Conservation (phyloP, 192 early-diverging fungal species). For the Backusella circina region DNA sequence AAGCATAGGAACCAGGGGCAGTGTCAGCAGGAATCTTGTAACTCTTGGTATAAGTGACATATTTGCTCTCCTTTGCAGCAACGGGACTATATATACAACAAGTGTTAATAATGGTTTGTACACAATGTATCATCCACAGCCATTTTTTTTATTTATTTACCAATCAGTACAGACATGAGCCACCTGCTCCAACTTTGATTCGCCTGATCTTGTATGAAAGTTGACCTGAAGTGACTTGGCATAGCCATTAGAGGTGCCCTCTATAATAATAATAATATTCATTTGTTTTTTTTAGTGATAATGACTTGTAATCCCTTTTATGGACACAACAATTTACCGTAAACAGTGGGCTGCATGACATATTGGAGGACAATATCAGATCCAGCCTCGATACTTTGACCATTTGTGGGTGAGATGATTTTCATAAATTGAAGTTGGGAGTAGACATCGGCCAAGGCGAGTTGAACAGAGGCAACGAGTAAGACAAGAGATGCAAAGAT, state of each 20-base stretch:
- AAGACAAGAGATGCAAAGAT: background rate
- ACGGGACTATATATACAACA: conserved; percentile 13
- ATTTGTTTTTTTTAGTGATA: background rate
- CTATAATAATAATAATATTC: background rate
- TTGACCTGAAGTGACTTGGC: conserved; percentile 15
- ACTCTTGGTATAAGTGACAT: conserved; percentile 18
- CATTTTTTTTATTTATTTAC: conserved; percentile 8
- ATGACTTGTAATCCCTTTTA: background rate
- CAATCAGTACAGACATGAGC: conserved; percentile 7
- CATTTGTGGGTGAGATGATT: conserved; percentile 18
- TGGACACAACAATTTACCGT: background rate
- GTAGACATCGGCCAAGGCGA: conserved; percentile 12
- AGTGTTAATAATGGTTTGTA: no score
- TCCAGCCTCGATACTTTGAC: conserved; percentile 14
- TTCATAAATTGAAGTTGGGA: conserved; percentile 29
- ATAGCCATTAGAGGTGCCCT: conserved; percentile 14
- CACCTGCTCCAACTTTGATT: conserved; percentile 6
- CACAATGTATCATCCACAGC: no score
- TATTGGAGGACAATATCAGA: conserved; percentile 14
- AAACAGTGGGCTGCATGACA: conserved; percentile 21
- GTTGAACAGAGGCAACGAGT: background rate
- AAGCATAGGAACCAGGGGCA: conserved; percentile 29
- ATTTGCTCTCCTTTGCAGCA: conserved; percentile 17
- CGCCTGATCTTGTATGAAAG: conserved; percentile 24
- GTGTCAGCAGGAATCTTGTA: conserved; percentile 21